Evolutionary conservation across 805 yeast genomes (phyloP).

Genomic region (Kuraishia hungarica): DNA sequence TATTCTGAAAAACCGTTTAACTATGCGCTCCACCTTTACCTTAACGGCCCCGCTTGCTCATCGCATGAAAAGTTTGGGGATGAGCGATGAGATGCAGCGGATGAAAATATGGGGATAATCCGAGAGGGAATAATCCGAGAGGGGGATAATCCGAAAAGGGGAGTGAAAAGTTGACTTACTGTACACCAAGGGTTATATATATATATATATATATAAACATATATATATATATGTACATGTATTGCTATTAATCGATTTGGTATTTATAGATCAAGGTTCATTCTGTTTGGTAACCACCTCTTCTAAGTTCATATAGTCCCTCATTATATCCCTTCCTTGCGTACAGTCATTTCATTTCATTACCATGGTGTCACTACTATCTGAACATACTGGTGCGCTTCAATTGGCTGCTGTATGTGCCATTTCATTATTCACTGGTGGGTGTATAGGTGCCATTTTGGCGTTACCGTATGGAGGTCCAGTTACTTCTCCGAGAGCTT

Average conservation of each 20-base stretch:
- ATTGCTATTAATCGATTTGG: no score
- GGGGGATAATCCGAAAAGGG: not conserved
- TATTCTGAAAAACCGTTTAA: no score
- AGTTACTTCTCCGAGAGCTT: not conserved
- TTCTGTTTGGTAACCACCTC: no score
- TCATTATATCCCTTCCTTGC: no score
- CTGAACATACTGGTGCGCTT: not conserved
- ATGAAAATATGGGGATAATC: not conserved
- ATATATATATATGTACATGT: no score
- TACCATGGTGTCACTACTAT: not conserved
- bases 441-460: slow-evolving; percentile 18
- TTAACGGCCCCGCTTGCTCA: no score
- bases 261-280: no score
- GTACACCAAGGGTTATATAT: no score
- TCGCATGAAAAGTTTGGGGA: not conserved
- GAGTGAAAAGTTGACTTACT: not conserved
- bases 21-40: not conserved
- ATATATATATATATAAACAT: no score
- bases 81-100: not conserved
- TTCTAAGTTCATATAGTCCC: no score
- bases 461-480: slow-evolving; percentile 8
- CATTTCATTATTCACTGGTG: slow-evolving; percentile 20
- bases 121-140: no score
- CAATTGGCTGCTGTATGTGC: slow-evolving; percentile 14
- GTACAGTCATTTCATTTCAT: no score